Evolutionary conservation across 345 rosid species (phyloP), one percentile per base, ranked within the genome.

Genomic region (Clarkia xantiana): DNA sequence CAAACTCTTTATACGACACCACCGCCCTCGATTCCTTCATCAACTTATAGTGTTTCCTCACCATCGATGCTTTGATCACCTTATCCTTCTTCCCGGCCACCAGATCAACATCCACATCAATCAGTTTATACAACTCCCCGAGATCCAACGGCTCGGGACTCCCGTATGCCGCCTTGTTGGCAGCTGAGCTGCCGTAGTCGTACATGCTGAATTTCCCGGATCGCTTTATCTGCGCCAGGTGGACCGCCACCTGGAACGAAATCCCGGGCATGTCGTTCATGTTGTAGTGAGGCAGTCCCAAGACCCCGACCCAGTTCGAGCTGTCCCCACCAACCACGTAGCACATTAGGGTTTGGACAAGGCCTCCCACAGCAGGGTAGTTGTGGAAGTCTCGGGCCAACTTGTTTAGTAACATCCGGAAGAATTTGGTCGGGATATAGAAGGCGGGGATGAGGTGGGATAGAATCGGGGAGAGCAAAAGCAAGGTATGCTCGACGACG

Each of bases 221-320:
- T 18, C 66, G 86, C 66, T 91, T 86, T 60, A 91, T 76, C 59
- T 91, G 98, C 19, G 98, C 87, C 42, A 91, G 86, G 68, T 86
- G 96, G 18, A 71, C 80, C 42, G 74, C 87, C 38, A 91, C 94
- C 2, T 68, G 77, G 47, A 81, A 75, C 1, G 98, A 78, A 50
- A 91, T 81, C 38, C 96, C 96, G 0, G 96, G 96, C 96, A 91
- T 91, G 63, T 91, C 96, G 40, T 91, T 84, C 90, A 91, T 91
- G 70, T 91, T 91, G 65, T 84, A 91, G 67, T 86, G 98, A 11
- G 98, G 90, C 60, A 80, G 59, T 5, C 98, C 96, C 46, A 91
- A 56, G 36, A 84, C 90, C 25, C 98, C 98, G 3, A 91, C 85
- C 98, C 96, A 86, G 47, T 91, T 82, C 13, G 98, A 91, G 79